Percentiles rank a stretch among this genome's conserved stretches.
Evolutionary conservation across 495 filamentous ascomycete genomes (phyloP).

Genomic region (Emericellopsis terricola): DNA sequence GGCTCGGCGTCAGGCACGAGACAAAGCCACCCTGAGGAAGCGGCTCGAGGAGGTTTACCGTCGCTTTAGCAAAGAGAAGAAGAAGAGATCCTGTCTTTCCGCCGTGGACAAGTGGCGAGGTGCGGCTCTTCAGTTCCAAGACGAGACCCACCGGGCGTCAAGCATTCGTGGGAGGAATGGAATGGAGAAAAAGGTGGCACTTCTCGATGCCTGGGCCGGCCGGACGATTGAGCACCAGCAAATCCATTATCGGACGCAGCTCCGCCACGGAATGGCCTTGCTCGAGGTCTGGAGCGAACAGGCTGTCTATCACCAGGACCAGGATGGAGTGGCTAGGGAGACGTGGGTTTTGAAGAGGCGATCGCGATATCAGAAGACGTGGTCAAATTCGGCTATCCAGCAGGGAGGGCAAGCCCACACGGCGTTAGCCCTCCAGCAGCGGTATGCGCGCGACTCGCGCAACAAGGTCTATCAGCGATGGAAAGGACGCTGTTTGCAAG

Average conservation of each 20-base stretch:
- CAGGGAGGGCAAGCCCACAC: slow-evolving; percentile 1
- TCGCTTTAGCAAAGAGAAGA: not conserved
- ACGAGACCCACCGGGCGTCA: not conserved
- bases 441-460: not conserved
- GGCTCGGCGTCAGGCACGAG: not conserved
- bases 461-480: not conserved
- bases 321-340: not conserved
- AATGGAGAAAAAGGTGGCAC: not conserved
- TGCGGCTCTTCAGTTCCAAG: not conserved
- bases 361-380: slow-evolving; percentile 1
- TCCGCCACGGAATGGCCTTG: not conserved
- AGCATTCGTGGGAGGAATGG: not conserved
- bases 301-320: not conserved
- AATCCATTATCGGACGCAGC: not conserved
- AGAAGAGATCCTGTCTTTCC: not conserved
- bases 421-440: not conserved
- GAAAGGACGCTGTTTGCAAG: not conserved
- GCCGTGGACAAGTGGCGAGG: too few relatives aligned
- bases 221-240: not conserved
- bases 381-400: slow-evolving; percentile 1
- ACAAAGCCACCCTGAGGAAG: too few relatives aligned
- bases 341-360: not conserved
- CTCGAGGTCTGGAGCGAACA: not conserved
- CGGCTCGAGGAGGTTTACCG: too few relatives aligned
- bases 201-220: not conserved